Conservation (phyloP, 495 filamentous ascomycete species). For the Xylaria cubensis region DNA sequence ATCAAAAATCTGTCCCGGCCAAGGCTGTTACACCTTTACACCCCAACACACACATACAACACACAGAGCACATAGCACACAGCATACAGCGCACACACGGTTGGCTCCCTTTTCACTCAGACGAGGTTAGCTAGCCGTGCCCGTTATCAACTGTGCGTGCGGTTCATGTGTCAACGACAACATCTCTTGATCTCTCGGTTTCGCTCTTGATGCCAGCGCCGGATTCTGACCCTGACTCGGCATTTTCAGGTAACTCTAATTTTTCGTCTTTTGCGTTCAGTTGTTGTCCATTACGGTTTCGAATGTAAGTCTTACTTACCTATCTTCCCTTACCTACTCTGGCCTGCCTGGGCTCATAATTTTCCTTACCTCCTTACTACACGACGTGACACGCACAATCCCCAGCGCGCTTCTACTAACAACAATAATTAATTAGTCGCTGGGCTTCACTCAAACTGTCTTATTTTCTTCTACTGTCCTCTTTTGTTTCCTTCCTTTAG, state of each 20-base stretch:
- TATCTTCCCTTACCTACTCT: neutral
- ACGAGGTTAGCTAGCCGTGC: neutral
- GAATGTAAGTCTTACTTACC: constrained; percentile 18
- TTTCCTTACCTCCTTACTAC: constrained; percentile 25
- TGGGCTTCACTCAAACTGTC: neutral
- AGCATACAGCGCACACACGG: neutral
- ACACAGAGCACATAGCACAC: neutral
- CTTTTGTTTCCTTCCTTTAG: constrained; percentile 8
- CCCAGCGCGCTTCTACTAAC: constrained; percentile 11
- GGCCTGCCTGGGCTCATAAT: constrained; percentile 4
- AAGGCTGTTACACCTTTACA: constrained; percentile 26
- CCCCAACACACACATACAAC: neutral
- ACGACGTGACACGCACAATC: constrained; percentile 5
- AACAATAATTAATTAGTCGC: neutral
- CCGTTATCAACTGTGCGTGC: neutral
- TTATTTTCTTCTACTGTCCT: constrained; percentile 8
- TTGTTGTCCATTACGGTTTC: neutral
- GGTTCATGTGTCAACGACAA: neutral
- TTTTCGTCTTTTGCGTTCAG: neutral
- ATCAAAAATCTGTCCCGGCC: constrained; percentile 22
- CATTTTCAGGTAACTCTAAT: neutral
- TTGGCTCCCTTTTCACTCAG: neutral
- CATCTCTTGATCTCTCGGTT: neutral
- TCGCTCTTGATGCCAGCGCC: neutral
- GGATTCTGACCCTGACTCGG: neutral